Percentiles rank a stretch among this genome's conserved stretches.
These are phyloP conservation scores for Cladophialophora chaetospira DNA, from an alignment of 2,329 filamentous ascomycete genomes.

Conservation along the genomic window DNA sequence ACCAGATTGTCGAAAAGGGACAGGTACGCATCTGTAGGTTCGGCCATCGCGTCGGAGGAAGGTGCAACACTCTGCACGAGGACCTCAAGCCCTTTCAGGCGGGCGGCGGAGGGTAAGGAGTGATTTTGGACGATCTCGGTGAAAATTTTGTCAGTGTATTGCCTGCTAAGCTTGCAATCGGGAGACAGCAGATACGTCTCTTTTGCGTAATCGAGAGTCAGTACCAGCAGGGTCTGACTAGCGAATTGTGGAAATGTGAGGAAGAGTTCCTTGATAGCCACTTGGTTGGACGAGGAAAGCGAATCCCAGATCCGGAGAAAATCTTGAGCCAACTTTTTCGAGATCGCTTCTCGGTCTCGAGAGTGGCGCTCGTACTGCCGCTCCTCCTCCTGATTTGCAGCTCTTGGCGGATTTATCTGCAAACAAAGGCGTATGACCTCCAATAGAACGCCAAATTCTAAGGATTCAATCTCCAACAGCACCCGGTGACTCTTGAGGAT, in stretches of 20 bases:
- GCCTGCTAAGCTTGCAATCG: constrained; percentile 4
- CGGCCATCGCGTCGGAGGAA: background rate
- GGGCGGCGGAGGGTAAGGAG: constrained; percentile 15
- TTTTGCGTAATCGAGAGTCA: constrained; percentile 17
- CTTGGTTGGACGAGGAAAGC: constrained; percentile 5
- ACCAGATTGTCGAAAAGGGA: constrained; percentile 23
- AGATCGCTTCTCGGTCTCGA: constrained; percentile 20
- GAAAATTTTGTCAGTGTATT: constrained; percentile 22
- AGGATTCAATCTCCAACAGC: constrained; percentile 10
- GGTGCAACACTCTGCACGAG: constrained; percentile 14
- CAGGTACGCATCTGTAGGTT: constrained; percentile 5
- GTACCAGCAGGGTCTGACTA: constrained; percentile 4
- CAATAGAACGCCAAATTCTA: constrained; percentile 20
- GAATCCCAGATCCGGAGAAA: constrained; percentile 15
- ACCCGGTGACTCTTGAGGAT: constrained; percentile 12
- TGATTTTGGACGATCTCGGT: constrained; percentile 19
- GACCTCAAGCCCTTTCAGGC: constrained; percentile 20
- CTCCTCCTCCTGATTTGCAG: constrained; percentile 17
- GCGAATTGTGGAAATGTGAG: constrained; percentile 23
- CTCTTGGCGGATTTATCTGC: background rate
- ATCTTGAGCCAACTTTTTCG: constrained; percentile 18
- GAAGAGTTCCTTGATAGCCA: constrained; percentile 19
- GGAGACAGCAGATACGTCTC: constrained; percentile 14
- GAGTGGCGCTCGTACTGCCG: constrained; percentile 22
- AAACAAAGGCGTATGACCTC: constrained; percentile 21